Conservation (phyloP, 208 protist species). For the Crithidia fasciculata region DNA sequence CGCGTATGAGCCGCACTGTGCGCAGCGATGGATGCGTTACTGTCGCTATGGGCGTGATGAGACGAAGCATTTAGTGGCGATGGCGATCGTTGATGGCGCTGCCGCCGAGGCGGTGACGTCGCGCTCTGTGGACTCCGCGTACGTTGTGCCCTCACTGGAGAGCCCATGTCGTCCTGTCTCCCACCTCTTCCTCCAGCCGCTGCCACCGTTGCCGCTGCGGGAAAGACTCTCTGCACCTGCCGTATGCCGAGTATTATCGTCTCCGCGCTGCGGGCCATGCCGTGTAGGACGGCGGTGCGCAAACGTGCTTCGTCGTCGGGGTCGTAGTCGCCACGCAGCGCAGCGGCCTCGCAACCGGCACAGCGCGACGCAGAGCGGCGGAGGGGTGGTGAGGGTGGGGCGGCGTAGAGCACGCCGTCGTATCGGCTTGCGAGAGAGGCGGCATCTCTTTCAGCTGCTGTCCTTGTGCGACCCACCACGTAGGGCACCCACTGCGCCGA, state of each 20-base stretch:
- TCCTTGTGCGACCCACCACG: not conserved
- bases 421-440: not conserved
- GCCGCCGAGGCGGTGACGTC: too few relatives aligned
- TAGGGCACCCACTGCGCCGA: slow-evolving; percentile 24
- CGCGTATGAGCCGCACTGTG: not conserved
- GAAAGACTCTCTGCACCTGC: slow-evolving; percentile 16
- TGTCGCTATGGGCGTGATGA: too few relatives aligned
- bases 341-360: not conserved
- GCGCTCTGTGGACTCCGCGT: too few relatives aligned
- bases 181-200: not conserved
- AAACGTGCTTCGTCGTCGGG: slow-evolving; percentile 10
- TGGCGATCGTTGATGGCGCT: too few relatives aligned
- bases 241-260: slow-evolving; percentile 32
- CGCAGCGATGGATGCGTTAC: not conserved
- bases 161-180: not conserved
- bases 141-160: not conserved
- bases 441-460: not conserved
- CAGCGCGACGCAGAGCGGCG: not conserved
- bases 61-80: too few relatives aligned
- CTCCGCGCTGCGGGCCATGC: slow-evolving; percentile 23
- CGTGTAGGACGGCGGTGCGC: slow-evolving; percentile 21
- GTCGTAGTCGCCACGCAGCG: not conserved
- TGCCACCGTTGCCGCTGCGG: not conserved
- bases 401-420: slow-evolving; percentile 13
- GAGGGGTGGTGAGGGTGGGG: not conserved